A percentile compares a stretch with the other conserved stretches of the same genome.
phyloP scores from a whole-genome alignment of 192 early-diverging fungal genomes.

The Geranomyces variabilis region DNA sequence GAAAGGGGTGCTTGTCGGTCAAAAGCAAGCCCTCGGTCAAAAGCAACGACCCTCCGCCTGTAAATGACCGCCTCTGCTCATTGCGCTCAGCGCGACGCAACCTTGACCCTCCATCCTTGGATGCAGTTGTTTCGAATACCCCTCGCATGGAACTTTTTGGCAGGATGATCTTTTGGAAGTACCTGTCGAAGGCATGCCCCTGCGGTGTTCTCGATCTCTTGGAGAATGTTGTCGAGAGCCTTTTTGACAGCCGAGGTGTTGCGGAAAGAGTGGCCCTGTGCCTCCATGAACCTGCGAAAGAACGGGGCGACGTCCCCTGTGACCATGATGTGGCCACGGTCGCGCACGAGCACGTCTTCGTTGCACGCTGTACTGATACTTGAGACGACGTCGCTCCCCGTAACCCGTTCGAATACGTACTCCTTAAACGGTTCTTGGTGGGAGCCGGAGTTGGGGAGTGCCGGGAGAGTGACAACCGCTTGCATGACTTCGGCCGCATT shows the following conservation, averaged over 20 bases:
- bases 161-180: slow-evolving; percentile 1
- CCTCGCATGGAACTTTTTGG: not conserved
- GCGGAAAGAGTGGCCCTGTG: not conserved
- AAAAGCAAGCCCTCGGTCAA: no score
- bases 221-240: slow-evolving; percentile 11
- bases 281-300: not conserved
- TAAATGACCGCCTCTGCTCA: no score
- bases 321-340: slow-evolving; percentile 13
- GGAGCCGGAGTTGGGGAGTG: not conserved
- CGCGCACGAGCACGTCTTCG: slow-evolving; percentile 7
- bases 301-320: slow-evolving; percentile 13
- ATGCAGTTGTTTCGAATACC: slow-evolving; percentile 2
- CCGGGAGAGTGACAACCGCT: not conserved
- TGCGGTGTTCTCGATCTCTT: slow-evolving; percentile 1
- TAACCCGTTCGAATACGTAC: not conserved
- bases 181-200: not conserved
- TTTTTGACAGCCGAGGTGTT: not conserved
- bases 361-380: not conserved
- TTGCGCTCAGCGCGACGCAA: no score
- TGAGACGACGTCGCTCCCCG: not conserved
- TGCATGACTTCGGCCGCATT: not conserved
- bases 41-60: no score
- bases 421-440: not conserved
- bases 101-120: not conserved
- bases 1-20: no score